phyloP scores from a whole-genome alignment of 1,284 basidiomycete species.

The Malassezia nana region DNA sequence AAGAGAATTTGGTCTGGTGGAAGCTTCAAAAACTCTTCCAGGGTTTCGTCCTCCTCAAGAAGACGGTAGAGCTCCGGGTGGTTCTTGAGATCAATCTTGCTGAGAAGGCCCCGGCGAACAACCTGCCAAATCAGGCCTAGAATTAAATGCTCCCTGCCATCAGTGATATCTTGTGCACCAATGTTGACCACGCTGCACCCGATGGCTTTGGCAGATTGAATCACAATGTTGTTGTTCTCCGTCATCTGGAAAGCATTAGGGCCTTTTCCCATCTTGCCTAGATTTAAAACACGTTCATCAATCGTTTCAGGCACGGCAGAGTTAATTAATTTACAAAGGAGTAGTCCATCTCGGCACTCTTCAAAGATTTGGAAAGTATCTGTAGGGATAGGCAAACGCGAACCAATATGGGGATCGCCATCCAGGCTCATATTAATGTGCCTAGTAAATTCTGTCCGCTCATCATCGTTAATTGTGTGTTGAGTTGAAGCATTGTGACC shows the following conservation, averaged over 20 bases:
- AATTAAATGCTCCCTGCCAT: constrained; percentile 90
- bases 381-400: constrained; percentile 83
- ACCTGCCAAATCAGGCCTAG: constrained; percentile 99
- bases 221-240: constrained; percentile 99
- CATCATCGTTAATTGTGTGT: constrained; percentile 97
- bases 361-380: constrained; percentile 98
- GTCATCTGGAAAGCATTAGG: constrained; percentile 95
- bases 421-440: constrained; percentile 90
- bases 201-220: constrained; percentile 92
- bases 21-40: constrained; percentile 83
- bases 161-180: constrained; percentile 80
- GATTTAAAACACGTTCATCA: constrained; percentile 90
- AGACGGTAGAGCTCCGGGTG: constrained; percentile 93
- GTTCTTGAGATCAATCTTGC: constrained; percentile 92
- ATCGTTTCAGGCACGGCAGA: constrained; percentile 98
- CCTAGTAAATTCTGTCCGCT: constrained; percentile 86
- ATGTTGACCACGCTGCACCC: constrained; percentile 98
- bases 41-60: constrained; percentile 89
- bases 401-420: constrained; percentile 73
- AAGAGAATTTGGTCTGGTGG: constrained; percentile 94
- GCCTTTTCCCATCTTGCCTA: constrained; percentile 49
- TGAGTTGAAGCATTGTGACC: constrained; percentile 91
- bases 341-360: constrained; percentile 82
- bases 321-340: constrained; percentile 97
- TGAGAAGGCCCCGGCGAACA: constrained; percentile 82